phyloP scores from a whole-genome alignment of 2,329 filamentous ascomycete genomes.

The Penicillium olsonii region DNA sequence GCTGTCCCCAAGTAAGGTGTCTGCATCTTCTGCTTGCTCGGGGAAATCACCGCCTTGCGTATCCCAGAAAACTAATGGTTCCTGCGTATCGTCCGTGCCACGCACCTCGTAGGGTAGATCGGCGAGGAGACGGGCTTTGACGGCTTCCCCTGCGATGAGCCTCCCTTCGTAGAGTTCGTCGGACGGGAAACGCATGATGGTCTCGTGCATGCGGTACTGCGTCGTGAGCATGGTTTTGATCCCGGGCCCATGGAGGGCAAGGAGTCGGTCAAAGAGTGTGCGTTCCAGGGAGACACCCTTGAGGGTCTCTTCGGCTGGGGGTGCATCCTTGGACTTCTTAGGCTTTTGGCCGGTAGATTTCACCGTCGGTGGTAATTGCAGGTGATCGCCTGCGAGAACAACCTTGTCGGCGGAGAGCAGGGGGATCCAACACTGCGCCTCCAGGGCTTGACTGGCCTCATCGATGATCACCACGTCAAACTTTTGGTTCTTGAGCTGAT shows the following conservation, averaged over 20 bases:
- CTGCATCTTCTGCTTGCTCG: conserved; percentile 75
- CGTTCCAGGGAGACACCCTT: conserved; percentile 70
- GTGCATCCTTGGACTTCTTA: conserved; percentile 40
- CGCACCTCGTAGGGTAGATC: conserved; percentile 76
- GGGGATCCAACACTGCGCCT: conserved; percentile 96
- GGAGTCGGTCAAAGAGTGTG: conserved; percentile 89
- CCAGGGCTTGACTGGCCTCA: conserved; percentile 91
- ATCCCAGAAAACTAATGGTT: conserved; percentile 90
- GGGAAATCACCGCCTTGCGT: conserved; percentile 93
- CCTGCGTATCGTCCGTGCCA: conserved; percentile 80
- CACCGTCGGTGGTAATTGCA: conserved; percentile 92
- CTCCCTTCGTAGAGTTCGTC: conserved; percentile 81
- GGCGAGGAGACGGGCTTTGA: conserved; percentile 72
- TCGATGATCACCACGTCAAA: conserved; percentile 97
- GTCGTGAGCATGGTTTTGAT: conserved; percentile 96
- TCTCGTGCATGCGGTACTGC: conserved; percentile 97
- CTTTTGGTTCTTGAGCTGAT: conserved; percentile 73
- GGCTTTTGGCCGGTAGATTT: conserved; percentile 64
- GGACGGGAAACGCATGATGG: conserved; percentile 93
- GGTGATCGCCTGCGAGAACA: conserved; percentile 88
- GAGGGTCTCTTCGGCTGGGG: conserved; percentile 36
- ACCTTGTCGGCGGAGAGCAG: conserved; percentile 77
- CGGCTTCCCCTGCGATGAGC: conserved; percentile 76
- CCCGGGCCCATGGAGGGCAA: conserved; percentile 73
- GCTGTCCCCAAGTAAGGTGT: conserved; percentile 66